These are phyloP conservation scores for Nymphaea thermarum DNA, from an alignment of 164 flowering plant genomes.

Conservation along the genomic window DNA sequence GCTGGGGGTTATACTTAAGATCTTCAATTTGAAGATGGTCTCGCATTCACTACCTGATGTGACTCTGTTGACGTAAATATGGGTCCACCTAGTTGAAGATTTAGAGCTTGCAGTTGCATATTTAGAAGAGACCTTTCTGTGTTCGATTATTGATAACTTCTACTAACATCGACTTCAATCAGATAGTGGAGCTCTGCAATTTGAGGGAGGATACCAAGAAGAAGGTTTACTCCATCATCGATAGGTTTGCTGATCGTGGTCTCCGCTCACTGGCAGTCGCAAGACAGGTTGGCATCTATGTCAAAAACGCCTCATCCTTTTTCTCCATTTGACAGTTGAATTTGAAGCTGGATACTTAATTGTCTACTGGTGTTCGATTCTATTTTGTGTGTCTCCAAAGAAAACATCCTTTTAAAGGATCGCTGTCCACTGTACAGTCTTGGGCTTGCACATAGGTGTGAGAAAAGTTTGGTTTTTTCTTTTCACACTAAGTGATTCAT, in stretches of 20 bases:
- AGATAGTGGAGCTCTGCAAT: slow-evolving; percentile 72
- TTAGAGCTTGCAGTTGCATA: background rate
- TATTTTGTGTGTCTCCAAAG: too few species aligned
- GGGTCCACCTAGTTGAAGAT: background rate
- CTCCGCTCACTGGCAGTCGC: slow-evolving; percentile 73
- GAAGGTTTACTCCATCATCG: slow-evolving; percentile 42
- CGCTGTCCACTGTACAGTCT: too few species aligned
- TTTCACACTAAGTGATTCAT: too few species aligned
- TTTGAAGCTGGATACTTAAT: too few species aligned
- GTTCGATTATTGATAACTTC: background rate
- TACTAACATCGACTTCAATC: background rate
- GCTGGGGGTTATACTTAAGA: too few species aligned
- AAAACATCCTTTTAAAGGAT: too few species aligned
- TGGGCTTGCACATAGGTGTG: too few species aligned
- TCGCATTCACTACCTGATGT: background rate
- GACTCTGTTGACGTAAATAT: background rate
- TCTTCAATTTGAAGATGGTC: background rate
- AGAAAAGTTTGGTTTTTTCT: too few species aligned
- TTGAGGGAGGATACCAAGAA: slow-evolving; percentile 37
- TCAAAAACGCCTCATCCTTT: too few species aligned
- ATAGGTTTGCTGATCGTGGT: slow-evolving; percentile 56
- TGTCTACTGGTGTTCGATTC: too few species aligned
- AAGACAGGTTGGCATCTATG: slow-evolving; percentile 29
- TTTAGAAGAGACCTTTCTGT: background rate
- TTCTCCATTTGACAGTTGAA: too few species aligned